These are phyloP conservation scores for Solanum etuberosum DNA, from an alignment of 257 asterid genomes.

Conservation along the genomic window DNA sequence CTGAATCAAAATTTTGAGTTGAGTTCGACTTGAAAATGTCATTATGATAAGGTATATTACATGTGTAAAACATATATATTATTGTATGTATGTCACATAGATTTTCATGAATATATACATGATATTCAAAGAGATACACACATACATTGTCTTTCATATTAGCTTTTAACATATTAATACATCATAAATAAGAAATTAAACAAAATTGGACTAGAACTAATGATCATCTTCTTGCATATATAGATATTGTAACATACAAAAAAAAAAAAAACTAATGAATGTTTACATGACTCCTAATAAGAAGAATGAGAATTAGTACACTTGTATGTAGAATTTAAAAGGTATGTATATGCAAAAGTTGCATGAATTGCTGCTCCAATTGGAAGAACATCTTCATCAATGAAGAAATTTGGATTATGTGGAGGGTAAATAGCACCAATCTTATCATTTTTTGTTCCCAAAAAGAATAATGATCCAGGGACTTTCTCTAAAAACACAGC, in stretches of 20 bases:
- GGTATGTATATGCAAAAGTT: constrained; percentile 34
- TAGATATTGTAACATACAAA: neutral
- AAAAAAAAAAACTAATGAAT: neutral
- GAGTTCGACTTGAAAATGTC: neutral
- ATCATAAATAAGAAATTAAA: too few species aligned
- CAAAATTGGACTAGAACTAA: neutral
- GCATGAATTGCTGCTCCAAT: constrained; percentile 52
- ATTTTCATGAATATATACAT: too few species aligned
- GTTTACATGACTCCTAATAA: neutral
- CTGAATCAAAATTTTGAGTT: neutral
- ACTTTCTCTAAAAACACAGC: constrained; percentile 32
- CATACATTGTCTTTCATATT: neutral
- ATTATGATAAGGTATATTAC: too few species aligned
- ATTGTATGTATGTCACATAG: neutral
- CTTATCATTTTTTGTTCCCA: constrained; percentile 30
- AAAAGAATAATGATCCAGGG: constrained; percentile 18
- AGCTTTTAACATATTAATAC: neutral
- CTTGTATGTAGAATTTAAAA: constrained; percentile 1
- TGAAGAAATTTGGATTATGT: constrained; percentile 34
- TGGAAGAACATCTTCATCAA: constrained; percentile 47
- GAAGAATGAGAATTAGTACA: neutral
- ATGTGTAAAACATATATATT: too few species aligned
- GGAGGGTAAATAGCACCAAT: constrained; percentile 31
- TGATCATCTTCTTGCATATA: neutral
- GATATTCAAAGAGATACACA: neutral